A percentile compares a stretch with the other conserved stretches of the same genome.
Conservation (phyloP, 805 yeast species). For the Wickerhamomyces chambardii region DNA sequence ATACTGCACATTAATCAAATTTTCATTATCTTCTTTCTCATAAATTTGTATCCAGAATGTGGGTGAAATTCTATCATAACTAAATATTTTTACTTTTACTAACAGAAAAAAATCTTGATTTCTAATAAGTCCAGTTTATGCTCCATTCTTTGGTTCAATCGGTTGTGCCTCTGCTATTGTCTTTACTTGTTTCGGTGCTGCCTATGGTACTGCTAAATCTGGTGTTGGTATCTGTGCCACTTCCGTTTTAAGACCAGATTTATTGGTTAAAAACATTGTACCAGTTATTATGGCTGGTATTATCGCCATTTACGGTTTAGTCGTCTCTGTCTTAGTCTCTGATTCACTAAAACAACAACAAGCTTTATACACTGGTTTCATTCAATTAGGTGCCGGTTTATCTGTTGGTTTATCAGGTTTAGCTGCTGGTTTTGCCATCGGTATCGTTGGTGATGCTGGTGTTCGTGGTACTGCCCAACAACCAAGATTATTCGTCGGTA, state of each 20-base stretch:
- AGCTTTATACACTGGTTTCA: constrained; percentile 94
- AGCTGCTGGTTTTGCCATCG: constrained; percentile 99
- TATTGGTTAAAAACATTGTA: constrained; percentile 85
- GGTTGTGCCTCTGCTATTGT: constrained; percentile 99
- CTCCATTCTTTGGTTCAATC: constrained; percentile 97
- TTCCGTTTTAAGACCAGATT: constrained; percentile 94
- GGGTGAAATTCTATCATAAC: too few relatives aligned
- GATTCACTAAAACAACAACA: constrained; percentile 84
- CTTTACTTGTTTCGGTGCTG: constrained; percentile 98
- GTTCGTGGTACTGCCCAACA: constrained; percentile 98
- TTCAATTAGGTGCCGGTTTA: constrained; percentile 96
- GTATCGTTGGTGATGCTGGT: constrained; percentile 99
- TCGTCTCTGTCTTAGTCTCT: constrained; percentile 90
- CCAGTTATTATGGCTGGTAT: constrained; percentile 99
- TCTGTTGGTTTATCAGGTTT: constrained; percentile 95
- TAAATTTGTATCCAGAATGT: too few relatives aligned
- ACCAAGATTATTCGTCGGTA: constrained; percentile 97
- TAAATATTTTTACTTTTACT: too few relatives aligned
- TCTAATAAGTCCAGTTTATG: constrained; percentile 26
- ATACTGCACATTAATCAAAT: too few relatives aligned
- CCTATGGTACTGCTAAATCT: constrained; percentile 98
- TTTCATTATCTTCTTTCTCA: too few relatives aligned
- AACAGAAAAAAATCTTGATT: too few relatives aligned
- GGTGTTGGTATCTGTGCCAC: constrained; percentile 99
- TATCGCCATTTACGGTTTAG: constrained; percentile 96